These are phyloP conservation scores for Neurospora sp. DNA, from an alignment of 495 filamentous ascomycete species.

Conservation along the genomic window DNA sequence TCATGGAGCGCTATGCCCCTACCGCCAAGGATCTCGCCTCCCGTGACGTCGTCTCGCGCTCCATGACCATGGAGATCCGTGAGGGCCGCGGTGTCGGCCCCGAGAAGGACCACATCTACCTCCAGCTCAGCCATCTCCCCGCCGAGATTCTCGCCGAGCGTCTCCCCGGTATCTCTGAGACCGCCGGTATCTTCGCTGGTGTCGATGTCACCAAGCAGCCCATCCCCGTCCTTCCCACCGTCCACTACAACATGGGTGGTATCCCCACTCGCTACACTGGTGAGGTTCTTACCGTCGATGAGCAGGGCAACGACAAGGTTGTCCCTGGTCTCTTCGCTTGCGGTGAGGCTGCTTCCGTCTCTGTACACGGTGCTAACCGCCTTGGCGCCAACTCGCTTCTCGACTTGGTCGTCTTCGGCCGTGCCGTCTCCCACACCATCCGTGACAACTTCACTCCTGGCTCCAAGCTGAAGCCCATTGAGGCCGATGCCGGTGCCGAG, in stretches of 20 bases:
- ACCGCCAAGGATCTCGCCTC: slow-evolving; percentile 93
- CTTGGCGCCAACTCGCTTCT: slow-evolving; percentile 96
- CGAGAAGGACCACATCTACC: slow-evolving; percentile 95
- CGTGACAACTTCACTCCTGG: slow-evolving; percentile 81
- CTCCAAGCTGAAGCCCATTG: slow-evolving; percentile 60
- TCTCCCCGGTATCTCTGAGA: slow-evolving; percentile 97
- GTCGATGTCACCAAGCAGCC: slow-evolving; percentile 95
- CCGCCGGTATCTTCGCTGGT: slow-evolving; percentile 89
- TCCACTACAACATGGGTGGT: slow-evolving; percentile 99
- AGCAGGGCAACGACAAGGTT: slow-evolving; percentile 78
- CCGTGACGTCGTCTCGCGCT: slow-evolving; percentile 89
- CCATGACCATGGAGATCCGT: slow-evolving; percentile 95
- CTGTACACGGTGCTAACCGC: slow-evolving; percentile 95
- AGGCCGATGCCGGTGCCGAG: slow-evolving; percentile 75
- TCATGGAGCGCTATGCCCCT: slow-evolving; percentile 98
- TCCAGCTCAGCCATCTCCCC: slow-evolving; percentile 90
- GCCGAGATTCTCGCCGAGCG: slow-evolving; percentile 86
- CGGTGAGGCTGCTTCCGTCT: slow-evolving; percentile 94
- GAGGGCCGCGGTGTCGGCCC: slow-evolving; percentile 92
- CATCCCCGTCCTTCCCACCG: slow-evolving; percentile 92
- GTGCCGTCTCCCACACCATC: slow-evolving; percentile 91
- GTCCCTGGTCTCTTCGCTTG: slow-evolving; percentile 93
- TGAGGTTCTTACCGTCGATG: slow-evolving; percentile 82
- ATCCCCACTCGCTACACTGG: slow-evolving; percentile 96
- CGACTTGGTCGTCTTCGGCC: slow-evolving; percentile 93